phyloP scores from a whole-genome alignment of 495 filamentous ascomycete species.

The Aeminium ludgeri region DNA sequence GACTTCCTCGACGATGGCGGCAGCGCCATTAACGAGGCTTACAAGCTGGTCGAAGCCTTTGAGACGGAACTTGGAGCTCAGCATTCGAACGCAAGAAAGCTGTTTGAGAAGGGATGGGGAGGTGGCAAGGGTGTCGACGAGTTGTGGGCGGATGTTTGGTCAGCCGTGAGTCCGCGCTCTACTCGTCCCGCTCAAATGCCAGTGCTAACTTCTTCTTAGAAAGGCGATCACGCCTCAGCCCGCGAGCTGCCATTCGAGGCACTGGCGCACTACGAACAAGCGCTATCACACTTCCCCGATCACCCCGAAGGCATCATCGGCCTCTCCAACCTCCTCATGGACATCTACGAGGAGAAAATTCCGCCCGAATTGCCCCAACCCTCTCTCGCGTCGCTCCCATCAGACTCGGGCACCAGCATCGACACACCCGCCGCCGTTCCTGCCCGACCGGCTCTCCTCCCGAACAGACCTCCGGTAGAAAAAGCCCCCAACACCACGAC shows the following conservation, averaged over 20 bases:
- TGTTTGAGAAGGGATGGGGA: conserved; percentile 53
- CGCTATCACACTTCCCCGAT: conserved; percentile 54
- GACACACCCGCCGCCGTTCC: neutral
- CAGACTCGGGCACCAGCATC: neutral
- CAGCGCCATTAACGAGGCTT: conserved; percentile 68
- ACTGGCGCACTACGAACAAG: conserved; percentile 57
- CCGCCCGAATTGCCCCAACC: conserved; percentile 25
- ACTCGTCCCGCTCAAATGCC: neutral
- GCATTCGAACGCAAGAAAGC: conserved; percentile 27
- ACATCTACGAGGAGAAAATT: conserved; percentile 57
- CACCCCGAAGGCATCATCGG: conserved; percentile 68
- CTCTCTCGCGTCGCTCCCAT: neutral
- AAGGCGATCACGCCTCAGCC: conserved; percentile 48
- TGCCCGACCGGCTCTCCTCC: neutral
- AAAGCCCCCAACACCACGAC: neutral
- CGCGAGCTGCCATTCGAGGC: conserved; percentile 49
- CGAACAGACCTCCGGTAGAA: no score
- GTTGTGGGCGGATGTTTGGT: conserved; percentile 61
- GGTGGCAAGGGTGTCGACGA: conserved; percentile 58
- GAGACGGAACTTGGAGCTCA: conserved; percentile 39
- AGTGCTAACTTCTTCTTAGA: conserved; percentile 33
- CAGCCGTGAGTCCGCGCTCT: conserved; percentile 38
- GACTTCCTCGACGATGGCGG: conserved; percentile 58
- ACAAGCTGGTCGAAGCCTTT: conserved; percentile 40
- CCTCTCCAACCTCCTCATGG: conserved; percentile 67